phyloP scores from a whole-genome alignment of 768 basidiomycete genomes.

The Podaxis sp. region DNA sequence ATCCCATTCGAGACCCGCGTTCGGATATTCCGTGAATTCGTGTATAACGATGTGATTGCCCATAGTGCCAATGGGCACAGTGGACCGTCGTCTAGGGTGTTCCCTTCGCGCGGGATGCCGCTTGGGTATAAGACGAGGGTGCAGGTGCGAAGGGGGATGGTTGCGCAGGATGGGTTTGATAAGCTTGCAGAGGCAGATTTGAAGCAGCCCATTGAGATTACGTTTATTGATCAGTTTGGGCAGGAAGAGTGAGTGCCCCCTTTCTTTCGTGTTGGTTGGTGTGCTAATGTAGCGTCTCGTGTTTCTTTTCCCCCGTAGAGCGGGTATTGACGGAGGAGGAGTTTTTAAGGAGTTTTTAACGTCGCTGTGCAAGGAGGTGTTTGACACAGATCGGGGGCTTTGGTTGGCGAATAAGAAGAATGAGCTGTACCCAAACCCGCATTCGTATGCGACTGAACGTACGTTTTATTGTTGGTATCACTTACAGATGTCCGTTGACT shows the following conservation, averaged over 20 bases:
- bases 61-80: neutral
- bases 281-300: neutral
- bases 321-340: slow-evolving; percentile 94
- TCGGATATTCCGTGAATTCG: slow-evolving; percentile 81
- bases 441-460: slow-evolving; percentile 87
- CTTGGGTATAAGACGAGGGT: slow-evolving; percentile 30
- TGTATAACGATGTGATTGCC: slow-evolving; percentile 31
- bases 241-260: slow-evolving; percentile 64
- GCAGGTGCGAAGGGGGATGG: slow-evolving; percentile 64
- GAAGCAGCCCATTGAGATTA: slow-evolving; percentile 80
- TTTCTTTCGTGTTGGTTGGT: neutral
- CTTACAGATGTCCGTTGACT: neutral
- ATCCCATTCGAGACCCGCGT: slow-evolving; percentile 93
- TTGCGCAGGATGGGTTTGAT: slow-evolving; percentile 92
- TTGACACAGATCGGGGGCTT: slow-evolving; percentile 89
- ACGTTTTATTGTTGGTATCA: slow-evolving; percentile 21
- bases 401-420: slow-evolving; percentile 92
- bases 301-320: slow-evolving; percentile 33
- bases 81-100: neutral
- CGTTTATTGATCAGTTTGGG: slow-evolving; percentile 90
- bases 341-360: slow-evolving; percentile 99
- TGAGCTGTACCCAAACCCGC: slow-evolving; percentile 93
- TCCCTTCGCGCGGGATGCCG: slow-evolving; percentile 15
- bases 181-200: slow-evolving; percentile 71
- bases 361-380: slow-evolving; percentile 87